These are phyloP conservation scores for Fomitopsis pulvina DNA, from an alignment of 768 basidiomycete genomes.

Conservation along the genomic window DNA sequence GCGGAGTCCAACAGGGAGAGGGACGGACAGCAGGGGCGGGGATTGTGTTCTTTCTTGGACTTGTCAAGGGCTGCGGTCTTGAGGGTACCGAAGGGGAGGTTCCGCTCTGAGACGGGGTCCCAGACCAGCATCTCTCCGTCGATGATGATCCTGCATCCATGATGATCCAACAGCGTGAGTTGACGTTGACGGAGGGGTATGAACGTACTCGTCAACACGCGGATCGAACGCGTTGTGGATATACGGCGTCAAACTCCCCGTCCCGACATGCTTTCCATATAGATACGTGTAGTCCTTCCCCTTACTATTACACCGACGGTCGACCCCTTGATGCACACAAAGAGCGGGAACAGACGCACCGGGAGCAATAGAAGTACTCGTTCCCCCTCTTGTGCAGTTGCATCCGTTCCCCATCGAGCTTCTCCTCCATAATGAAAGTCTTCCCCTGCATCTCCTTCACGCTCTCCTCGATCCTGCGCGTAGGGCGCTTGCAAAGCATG, in stretches of 20 bases:
- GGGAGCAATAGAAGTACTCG: slow-evolving; percentile 89
- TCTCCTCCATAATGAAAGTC: slow-evolving; percentile 92
- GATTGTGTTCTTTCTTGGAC: slow-evolving; percentile 60
- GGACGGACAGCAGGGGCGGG: slow-evolving; percentile 84
- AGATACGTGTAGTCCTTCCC: slow-evolving; percentile 88
- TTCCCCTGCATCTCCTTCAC: slow-evolving; percentile 76
- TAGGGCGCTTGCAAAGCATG: slow-evolving; percentile 91
- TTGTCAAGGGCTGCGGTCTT: slow-evolving; percentile 89
- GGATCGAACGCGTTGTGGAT: slow-evolving; percentile 73
- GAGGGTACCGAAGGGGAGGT: slow-evolving; percentile 87
- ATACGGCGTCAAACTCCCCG: slow-evolving; percentile 83
- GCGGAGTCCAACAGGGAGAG: background rate
- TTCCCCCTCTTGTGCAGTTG: slow-evolving; percentile 91
- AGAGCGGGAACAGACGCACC: slow-evolving; percentile 37
- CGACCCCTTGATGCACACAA: background rate
- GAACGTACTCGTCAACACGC: slow-evolving; percentile 72
- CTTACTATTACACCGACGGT: slow-evolving; percentile 44
- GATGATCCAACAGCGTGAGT: background rate
- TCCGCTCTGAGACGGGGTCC: slow-evolving; percentile 86
- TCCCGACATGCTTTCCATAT: slow-evolving; percentile 79
- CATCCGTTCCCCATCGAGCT: slow-evolving; percentile 94
- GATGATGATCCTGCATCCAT: slow-evolving; percentile 64
- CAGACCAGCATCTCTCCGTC: slow-evolving; percentile 99
- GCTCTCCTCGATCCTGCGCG: slow-evolving; percentile 72
- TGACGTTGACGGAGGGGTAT: background rate